These are phyloP conservation scores for Metrosideros polymorpha DNA, from an alignment of 441 rosid genomes.

Conservation along the genomic window DNA sequence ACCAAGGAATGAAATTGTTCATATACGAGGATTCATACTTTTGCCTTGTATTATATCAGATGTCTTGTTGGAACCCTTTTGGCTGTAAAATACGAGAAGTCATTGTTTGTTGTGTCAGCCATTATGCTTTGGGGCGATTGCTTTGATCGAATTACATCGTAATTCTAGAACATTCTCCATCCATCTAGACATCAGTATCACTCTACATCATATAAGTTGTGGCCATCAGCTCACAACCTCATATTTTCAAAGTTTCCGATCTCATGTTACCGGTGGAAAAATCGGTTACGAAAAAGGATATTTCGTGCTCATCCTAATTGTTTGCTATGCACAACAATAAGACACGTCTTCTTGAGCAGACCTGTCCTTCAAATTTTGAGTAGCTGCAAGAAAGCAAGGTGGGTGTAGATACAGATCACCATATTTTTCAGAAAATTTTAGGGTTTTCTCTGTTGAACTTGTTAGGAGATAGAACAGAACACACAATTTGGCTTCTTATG, in stretches of 20 bases:
- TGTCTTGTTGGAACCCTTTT: neutral
- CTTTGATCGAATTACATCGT: neutral
- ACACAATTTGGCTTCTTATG: neutral
- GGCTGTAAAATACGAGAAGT: neutral
- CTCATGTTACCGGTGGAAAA: neutral
- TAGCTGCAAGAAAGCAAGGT: neutral
- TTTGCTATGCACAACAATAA: neutral
- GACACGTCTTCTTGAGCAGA: neutral
- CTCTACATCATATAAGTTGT: neutral
- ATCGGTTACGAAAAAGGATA: fast-evolving
- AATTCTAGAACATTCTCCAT: neutral
- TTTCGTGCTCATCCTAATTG: neutral
- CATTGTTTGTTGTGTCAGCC: neutral
- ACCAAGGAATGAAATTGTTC: neutral
- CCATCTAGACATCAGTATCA: neutral
- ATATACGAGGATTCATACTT: neutral
- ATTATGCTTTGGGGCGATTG: neutral
- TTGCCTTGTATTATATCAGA: neutral
- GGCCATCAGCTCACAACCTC: neutral
- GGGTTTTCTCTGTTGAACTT: neutral
- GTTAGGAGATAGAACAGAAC: neutral
- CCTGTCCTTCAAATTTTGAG: neutral
- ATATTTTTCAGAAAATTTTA: neutral
- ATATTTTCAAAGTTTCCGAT: neutral
- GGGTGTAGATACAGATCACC: neutral